Conservation (phyloP, 441 rosid genomes). For the Jatropha multifida region DNA sequence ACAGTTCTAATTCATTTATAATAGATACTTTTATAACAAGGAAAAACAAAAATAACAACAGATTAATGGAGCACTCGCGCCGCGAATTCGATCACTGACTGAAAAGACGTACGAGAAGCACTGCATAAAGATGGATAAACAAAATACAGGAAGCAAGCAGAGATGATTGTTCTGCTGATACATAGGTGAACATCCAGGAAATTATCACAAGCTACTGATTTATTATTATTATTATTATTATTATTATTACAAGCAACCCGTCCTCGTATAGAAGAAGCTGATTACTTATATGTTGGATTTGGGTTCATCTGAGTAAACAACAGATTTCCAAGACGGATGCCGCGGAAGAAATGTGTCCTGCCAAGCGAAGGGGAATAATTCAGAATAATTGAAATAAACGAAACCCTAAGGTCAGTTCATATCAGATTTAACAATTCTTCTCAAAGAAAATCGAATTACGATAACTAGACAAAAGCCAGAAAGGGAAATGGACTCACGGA, state of each 20-base stretch:
- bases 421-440: background rate
- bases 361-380: constrained; percentile 1
- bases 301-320: constrained; percentile 44
- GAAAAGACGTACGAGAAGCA: background rate
- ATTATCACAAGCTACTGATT: background rate
- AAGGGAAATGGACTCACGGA: constrained; percentile 36
- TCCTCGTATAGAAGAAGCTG: constrained; percentile 6
- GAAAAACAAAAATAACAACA: too few relatives aligned
- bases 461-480: background rate
- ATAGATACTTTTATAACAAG: too few relatives aligned
- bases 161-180: background rate
- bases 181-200: too few relatives aligned
- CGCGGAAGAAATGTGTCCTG: constrained; percentile 75
- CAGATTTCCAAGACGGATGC: constrained; percentile 54
- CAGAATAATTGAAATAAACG: background rate
- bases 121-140: background rate
- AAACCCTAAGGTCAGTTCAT: background rate
- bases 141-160: background rate
- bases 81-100: background rate
- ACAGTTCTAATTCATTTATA: too few relatives aligned
- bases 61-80: background rate
- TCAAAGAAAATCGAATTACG: background rate
- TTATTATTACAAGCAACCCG: too few relatives aligned
- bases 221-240: too few relatives aligned
- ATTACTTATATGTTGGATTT: constrained; percentile 40